Evolutionary conservation across 805 yeast genomes (phyloP).

Genomic region (Candida silvicultrix): DNA sequence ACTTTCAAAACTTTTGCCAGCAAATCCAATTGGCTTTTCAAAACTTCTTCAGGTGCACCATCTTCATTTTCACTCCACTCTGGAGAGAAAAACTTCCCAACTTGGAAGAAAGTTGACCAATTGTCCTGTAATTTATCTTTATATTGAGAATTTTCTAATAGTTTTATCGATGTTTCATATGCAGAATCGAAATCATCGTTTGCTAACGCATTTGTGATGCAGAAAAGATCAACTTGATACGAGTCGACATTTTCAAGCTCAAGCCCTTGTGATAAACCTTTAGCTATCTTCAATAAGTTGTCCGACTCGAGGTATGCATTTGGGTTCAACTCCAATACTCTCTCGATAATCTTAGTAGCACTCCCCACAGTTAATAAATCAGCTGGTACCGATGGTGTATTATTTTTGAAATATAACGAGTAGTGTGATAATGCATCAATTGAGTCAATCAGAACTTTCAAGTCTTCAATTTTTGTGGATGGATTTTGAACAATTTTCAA

Average conservation of each 20-base stretch:
- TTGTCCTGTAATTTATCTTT: slow-evolving; percentile 22
- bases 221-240: slow-evolving; percentile 32
- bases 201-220: slow-evolving; percentile 62
- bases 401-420: slow-evolving; percentile 25
- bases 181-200: slow-evolving; percentile 61
- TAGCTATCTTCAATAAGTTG: slow-evolving; percentile 33
- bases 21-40: slow-evolving; percentile 47
- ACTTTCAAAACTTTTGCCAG: slow-evolving; percentile 44
- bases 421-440: slow-evolving; percentile 24
- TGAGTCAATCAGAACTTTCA: slow-evolving; percentile 18
- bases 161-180: slow-evolving; percentile 31
- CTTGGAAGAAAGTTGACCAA: slow-evolving; percentile 75
- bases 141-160: slow-evolving; percentile 25
- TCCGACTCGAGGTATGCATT: slow-evolving; percentile 40
- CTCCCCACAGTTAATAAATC: slow-evolving; percentile 27
- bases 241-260: slow-evolving; percentile 13
- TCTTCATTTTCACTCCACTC: slow-evolving; percentile 32
- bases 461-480: slow-evolving; percentile 7
- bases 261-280: slow-evolving; percentile 35
- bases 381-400: slow-evolving; percentile 32
- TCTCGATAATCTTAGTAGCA: slow-evolving; percentile 32
- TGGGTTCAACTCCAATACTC: slow-evolving; percentile 48
- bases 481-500: slow-evolving; percentile 16
- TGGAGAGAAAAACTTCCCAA: slow-evolving; percentile 52
- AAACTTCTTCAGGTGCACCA: slow-evolving; percentile 25